Evolutionary conservation across 1,284 basidiomycete genomes (phyloP), one percentile per base, ranked within the genome.

Genomic region (Ganoderma resinaceum): DNA sequence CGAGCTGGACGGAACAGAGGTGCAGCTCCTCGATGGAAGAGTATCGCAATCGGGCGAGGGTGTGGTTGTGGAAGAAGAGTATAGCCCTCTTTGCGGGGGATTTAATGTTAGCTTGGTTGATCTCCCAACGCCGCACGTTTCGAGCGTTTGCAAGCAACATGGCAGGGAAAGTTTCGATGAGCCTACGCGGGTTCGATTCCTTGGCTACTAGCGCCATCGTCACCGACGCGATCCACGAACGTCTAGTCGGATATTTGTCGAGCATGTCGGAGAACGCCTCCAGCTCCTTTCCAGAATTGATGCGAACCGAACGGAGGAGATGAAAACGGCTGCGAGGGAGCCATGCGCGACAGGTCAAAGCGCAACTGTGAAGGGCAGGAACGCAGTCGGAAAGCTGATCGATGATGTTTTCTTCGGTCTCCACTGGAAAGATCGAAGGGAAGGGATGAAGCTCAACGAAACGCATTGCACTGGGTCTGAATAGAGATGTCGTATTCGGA

Each of bases 271-370:
- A 12, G 8, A 60, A 38, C 14, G 12, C 37, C 3, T 38, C 23
- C 5, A 61, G 61, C 42, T 52, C 37, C n/a, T 26, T 6, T 18
- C 23, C 53, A 16, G 20, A 3, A 8, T 9, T 26, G 35, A 59
- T 31, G 14, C 35, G 26, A 12, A 68, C 38, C 18, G 29, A 12
- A 2, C 40, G 31, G 43, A 37, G 31, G 38, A 68, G 26, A 57
- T 49, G 62, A 33, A 38, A 20, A 6, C 57, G 62, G n/a, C 42
- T 40, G 23, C 62, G 43, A 23, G 53, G 62, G 12, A 33, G 14
- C 66, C 66, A 67, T 46, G 55, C 35, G 20, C 62, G 53, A 40
- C 61, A 67, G 18, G 61, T 63, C 61, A 67, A 37, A 35, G 31
- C 14, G 35, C 65, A 66, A 43, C 53, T 23, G 12, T 11, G 37